Base-by-base conservation (phyloP, 129 eudicot genomes). In the Saussurea involucrata region DNA sequence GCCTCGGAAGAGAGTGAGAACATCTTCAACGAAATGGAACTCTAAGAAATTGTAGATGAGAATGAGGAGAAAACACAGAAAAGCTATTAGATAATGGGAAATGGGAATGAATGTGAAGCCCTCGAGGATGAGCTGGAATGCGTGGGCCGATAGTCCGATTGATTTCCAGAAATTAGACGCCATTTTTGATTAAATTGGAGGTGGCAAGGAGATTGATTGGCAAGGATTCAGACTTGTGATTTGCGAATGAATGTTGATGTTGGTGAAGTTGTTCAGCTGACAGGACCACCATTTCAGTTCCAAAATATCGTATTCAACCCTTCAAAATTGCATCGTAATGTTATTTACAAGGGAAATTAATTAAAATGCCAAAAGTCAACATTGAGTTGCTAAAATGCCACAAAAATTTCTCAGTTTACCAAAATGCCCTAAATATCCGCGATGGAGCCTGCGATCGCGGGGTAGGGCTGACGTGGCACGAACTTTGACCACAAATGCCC, bases 1-100 rank as follows among this genome's bases (percentile, higher is more conserved):
- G 28, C 97, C 97, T 11, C 95, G 88, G 27, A 87, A 89, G 3
- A 85, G 83, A 46, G 90, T 81, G 20, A 86, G 31, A 31, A 87
- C 60, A 72, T 92, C 95, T 68, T 83, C 74, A 21, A 92, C 11
- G 67, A 92, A 82, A 89, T 92, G 95, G 32, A 87, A 79, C 76
- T 92, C 97, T 73, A 92, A 64, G 60, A 85, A 92, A 55, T 80
- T 87, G 85, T 92, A 92, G 58, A 89, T 46, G 15, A 82, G 77
- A 46, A 87, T 66, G 31, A 82, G 17, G 57, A 69, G 8, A 29
- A 81, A 21, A 12, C 73, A 74, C 46, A 75, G 0, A 21, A 74
- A 55, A 12, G 69, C 90, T 15, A 81, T 25, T 8, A 25, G 7
- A 63, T 87, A 92, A 74, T 89, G 97, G 42, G 64, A 66, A 11